Conservation (phyloP, 306 rosid genomes). For the Rosa chinensis region DNA sequence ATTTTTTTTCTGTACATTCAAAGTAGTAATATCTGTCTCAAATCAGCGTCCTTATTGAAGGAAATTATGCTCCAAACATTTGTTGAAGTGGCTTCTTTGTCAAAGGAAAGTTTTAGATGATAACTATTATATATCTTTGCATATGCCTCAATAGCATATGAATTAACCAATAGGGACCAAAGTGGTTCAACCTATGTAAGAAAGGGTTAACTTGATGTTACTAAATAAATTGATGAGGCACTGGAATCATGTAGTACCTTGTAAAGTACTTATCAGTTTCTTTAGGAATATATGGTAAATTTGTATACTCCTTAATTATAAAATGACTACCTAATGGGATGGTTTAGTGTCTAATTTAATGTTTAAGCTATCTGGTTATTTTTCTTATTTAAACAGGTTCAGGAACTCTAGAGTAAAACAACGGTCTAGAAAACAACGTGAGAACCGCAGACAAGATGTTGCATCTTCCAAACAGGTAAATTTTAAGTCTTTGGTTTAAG, state of each 20-base stretch:
- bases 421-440: slow-evolving; percentile 47
- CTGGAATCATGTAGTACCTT: not conserved
- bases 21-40: not conserved
- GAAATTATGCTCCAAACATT: not conserved
- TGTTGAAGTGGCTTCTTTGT: not conserved
- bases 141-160: not conserved
- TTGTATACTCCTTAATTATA: not conserved
- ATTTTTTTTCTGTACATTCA: no score
- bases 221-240: not conserved
- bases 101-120: not conserved
- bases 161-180: not conserved
- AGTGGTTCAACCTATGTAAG: not conserved
- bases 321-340: not conserved
- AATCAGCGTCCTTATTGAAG: not conserved
- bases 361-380: slow-evolving; percentile 11
- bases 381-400: slow-evolving; percentile 35
- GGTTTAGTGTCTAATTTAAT: not conserved
- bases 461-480: slow-evolving; percentile 47
- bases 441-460: slow-evolving; percentile 41
- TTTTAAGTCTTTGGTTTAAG: not conserved
- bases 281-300: not conserved
- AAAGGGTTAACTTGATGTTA: not conserved
- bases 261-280: not conserved
- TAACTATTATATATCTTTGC: not conserved
- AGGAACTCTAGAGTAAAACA: slow-evolving; percentile 55